Evolutionary conservation across 2,329 filamentous ascomycete species (phyloP).

Genomic region (Colletotrichum gloeosporioides): DNA sequence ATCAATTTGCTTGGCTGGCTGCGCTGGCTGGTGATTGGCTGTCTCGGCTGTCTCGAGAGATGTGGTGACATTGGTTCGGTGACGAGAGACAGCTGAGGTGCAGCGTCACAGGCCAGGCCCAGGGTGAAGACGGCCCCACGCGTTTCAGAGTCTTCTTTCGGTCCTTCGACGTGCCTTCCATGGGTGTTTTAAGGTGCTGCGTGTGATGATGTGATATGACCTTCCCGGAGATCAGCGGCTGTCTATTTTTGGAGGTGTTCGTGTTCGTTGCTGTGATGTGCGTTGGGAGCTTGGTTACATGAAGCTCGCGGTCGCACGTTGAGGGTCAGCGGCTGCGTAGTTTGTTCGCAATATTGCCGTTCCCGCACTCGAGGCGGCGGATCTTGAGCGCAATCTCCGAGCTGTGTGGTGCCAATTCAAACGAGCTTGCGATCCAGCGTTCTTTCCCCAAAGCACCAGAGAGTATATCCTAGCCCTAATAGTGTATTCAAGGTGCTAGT

Average conservation of each 20-base stretch:
- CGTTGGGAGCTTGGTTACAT: no score
- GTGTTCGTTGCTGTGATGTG: background rate
- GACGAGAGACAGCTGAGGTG: constrained; percentile 6
- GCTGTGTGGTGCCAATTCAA: no score
- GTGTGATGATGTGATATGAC: background rate
- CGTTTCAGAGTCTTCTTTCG: constrained; percentile 16
- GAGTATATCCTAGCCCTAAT: no score
- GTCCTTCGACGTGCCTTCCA: constrained; percentile 4
- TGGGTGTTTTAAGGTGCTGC: background rate
- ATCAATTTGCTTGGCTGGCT: background rate
- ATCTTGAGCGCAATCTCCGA: no score
- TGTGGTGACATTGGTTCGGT: background rate
- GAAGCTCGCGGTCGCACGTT: no score
- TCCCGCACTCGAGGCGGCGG: no score
- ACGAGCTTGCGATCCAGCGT: no score
- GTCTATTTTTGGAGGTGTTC: constrained; percentile 16
- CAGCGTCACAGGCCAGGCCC: background rate
- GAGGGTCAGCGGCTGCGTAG: no score
- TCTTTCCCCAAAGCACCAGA: no score
- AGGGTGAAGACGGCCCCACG: background rate
- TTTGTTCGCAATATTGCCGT: no score
- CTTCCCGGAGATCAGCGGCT: background rate
- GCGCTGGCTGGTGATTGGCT: background rate
- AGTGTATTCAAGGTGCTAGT: no score
- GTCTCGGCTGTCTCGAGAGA: background rate